Evolutionary conservation across 164 flowering plant genomes (phyloP), one percentile per base, ranked within the genome.

Genomic region (Saururus chinensis): DNA sequence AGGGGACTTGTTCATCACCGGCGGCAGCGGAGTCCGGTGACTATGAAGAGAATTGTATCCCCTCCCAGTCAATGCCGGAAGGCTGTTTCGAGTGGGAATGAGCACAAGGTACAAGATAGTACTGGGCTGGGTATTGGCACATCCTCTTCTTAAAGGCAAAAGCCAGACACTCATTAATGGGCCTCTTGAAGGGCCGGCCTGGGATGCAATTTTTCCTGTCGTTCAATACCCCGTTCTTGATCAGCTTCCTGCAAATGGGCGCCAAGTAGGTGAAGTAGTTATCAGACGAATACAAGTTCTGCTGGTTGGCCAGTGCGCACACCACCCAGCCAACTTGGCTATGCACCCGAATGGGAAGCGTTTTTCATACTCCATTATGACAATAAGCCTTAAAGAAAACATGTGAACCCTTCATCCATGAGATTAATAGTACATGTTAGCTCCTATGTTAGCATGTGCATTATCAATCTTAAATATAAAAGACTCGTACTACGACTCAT

Each of bases 291-390:
- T 61, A 61, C 0, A 67, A 56, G 26, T 67, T 67, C 35, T 20
- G 4, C 41, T 73, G 56, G 21, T 68, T 66, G 8, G 69, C 71
- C 7, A 85, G 68, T 57, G 26, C 56, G 61, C 91, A 83, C 30
- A 85, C 37, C n/a, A 55, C 52, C 70, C 81, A 88, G 3, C 70
- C 68, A 85, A 19, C 20, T 57, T 71, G 19, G 17, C 56, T 62
- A 85, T 59, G 64, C 88, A 83, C 5, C 68, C 83, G 8, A 85
- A 75, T 0, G 88, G n/a, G n/a, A n/a, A n/a, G n/a, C n/a, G n/a
- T n/a, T n/a, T n/a, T n/a, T n/a, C n/a, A n/a, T n/a, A n/a, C n/a
- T n/a, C n/a, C n/a, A n/a, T n/a, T n/a, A n/a, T n/a, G n/a, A n/a
- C n/a, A n/a, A n/a, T n/a, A n/a, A n/a, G n/a, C n/a, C n/a, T n/a